Percentiles rank a stretch among this genome's conserved stretches.
Conservation (phyloP, 805 yeast species). For the Kazachstania psychrophila region DNA sequence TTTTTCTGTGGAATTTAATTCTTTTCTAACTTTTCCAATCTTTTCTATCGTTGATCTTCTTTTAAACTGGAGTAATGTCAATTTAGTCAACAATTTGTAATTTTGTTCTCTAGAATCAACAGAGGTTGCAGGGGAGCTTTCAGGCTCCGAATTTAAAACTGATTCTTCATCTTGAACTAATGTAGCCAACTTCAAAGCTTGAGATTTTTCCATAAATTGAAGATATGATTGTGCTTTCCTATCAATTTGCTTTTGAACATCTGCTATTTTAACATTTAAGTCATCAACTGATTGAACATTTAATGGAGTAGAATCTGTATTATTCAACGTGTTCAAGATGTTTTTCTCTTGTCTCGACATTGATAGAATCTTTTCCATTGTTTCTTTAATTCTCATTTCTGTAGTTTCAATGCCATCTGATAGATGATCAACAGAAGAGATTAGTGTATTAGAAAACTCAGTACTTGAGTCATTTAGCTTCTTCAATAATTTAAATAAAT, state of each 20-base stretch:
- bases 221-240: constrained; percentile 6
- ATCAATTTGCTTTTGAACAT: not conserved
- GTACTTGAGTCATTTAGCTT: constrained; percentile 1
- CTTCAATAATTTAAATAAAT: not conserved
- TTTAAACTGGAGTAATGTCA: constrained; percentile 46
- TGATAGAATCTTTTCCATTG: not conserved
- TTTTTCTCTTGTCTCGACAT: not conserved
- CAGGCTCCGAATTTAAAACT: constrained; percentile 5
- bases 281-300: not conserved
- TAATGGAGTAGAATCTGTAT: not conserved
- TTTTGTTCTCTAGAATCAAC: constrained; percentile 6
- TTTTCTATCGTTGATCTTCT: constrained; percentile 37
- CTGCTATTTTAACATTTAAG: not conserved
- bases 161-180: constrained; percentile 48
- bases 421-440: not conserved
- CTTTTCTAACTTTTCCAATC: constrained; percentile 42
- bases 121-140: not conserved
- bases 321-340: not conserved
- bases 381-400: not conserved
- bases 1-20: constrained; percentile 40
- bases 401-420: not conserved
- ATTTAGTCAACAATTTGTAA: constrained; percentile 30
- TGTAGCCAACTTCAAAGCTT: constrained; percentile 51
- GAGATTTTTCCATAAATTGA: constrained; percentile 49
- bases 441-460: not conserved